Evolutionary conservation across 225 moss, liverwort and hornwort species (phyloP).

Genomic region (Anthoceros angustus): DNA sequence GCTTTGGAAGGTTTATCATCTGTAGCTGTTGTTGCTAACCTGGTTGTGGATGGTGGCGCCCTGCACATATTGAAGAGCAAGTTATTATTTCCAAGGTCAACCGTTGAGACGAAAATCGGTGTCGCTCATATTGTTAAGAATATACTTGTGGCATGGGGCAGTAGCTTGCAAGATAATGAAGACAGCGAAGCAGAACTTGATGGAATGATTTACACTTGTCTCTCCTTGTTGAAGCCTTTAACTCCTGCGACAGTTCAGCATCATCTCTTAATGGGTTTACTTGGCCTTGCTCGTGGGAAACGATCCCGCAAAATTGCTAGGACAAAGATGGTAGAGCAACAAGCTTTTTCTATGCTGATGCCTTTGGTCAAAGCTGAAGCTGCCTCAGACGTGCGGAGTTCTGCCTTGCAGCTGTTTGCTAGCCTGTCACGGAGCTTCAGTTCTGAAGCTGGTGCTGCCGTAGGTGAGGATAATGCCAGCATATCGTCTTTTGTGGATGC

Average conservation of each 20-base stretch:
- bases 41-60: slow-evolving; percentile 22
- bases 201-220: slow-evolving; percentile 32
- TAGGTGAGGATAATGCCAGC: slow-evolving; percentile 20
- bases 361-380: slow-evolving; percentile 22
- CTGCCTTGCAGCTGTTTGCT: slow-evolving; percentile 47
- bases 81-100: slow-evolving; percentile 22
- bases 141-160: slow-evolving; percentile 19
- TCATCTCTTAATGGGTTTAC: slow-evolving; percentile 46
- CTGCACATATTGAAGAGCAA: slow-evolving; percentile 50
- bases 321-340: slow-evolving; percentile 27
- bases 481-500: slow-evolving; percentile 34
- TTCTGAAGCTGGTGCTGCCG: slow-evolving; percentile 32
- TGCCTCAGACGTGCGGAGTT: slow-evolving; percentile 31
- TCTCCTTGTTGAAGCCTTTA: slow-evolving; percentile 28
- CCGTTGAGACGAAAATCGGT: slow-evolving; percentile 10
- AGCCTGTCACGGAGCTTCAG: slow-evolving; percentile 36
- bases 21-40: slow-evolving; percentile 24
- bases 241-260: slow-evolving; percentile 38
- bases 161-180: slow-evolving; percentile 14
- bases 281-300: slow-evolving; percentile 41
- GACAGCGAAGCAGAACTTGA: slow-evolving; percentile 40
- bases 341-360: slow-evolving; percentile 35
- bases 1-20: slow-evolving; percentile 48
- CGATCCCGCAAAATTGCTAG: slow-evolving; percentile 34
- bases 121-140: slow-evolving; percentile 27